These are phyloP conservation scores for Aspergillus viridinutans DNA, from an alignment of 2,329 filamentous ascomycete species.

Conservation along the genomic window DNA sequence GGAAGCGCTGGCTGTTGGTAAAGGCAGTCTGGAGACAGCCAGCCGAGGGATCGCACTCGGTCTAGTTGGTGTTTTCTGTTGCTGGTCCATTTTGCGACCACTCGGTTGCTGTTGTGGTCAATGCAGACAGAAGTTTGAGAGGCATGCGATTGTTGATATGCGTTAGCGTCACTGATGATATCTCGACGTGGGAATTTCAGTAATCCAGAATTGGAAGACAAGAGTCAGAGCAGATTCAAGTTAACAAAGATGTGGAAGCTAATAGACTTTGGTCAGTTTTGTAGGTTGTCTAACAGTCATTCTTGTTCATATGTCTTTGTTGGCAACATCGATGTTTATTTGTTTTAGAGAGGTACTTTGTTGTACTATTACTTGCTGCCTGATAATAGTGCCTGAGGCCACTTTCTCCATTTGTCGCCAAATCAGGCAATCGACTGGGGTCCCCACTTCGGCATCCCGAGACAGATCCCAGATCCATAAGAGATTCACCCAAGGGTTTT, in stretches of 20 bases:
- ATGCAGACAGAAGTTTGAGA: neutral
- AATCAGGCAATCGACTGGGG: neutral
- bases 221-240: neutral
- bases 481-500: neutral
- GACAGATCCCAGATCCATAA: neutral
- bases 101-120: neutral
- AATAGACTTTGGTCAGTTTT: neutral
- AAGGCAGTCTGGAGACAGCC: slow-evolving; percentile 47
- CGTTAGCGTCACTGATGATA: neutral
- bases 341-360: neutral
- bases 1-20: slow-evolving; percentile 40
- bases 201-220: neutral
- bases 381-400: neutral
- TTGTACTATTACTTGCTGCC: neutral
- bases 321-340: neutral
- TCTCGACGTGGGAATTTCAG: neutral
- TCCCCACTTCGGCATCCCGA: neutral
- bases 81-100: slow-evolving; percentile 31
- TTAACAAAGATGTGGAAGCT: neutral
- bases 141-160: neutral
- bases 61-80: slow-evolving; percentile 24
- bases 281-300: neutral
- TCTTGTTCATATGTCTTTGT: neutral
- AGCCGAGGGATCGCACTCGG: slow-evolving; percentile 47
- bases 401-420: neutral